These are phyloP conservation scores for Cladorrhinum samala DNA, from an alignment of 495 filamentous ascomycete genomes.

Conservation along the genomic window DNA sequence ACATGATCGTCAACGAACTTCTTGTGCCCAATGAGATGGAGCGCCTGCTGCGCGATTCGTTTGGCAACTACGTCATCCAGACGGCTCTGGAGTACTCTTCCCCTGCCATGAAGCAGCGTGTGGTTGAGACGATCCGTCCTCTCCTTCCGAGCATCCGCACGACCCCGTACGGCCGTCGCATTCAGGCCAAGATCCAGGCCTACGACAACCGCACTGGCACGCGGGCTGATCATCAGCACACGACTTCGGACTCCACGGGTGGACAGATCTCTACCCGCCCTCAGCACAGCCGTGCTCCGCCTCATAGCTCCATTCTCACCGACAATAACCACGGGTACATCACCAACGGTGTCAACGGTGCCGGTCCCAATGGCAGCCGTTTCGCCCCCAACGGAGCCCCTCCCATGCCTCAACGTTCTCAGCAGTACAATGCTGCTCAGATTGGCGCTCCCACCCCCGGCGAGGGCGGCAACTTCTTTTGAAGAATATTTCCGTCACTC, in stretches of 20 bases:
- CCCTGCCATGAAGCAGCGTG: constrained; percentile 56
- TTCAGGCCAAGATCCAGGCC: constrained; percentile 71
- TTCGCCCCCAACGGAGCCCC: constrained; percentile 6
- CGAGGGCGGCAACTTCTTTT: constrained; percentile 10
- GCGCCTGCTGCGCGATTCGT: constrained; percentile 80
- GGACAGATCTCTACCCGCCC: constrained; percentile 36
- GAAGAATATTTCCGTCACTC: constrained; percentile 23
- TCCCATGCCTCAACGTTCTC: constrained; percentile 17
- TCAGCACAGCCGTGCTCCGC: constrained; percentile 26
- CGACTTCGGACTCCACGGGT: constrained; percentile 34
- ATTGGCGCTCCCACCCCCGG: constrained; percentile 6
- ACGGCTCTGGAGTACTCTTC: constrained; percentile 87
- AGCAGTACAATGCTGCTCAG: constrained; percentile 22
- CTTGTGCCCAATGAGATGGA: constrained; percentile 69
- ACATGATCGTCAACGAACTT: constrained; percentile 80
- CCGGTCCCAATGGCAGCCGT: constrained; percentile 9
- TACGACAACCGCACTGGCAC: constrained; percentile 32
- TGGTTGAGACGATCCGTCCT: constrained; percentile 80
- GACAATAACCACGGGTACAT: constrained; percentile 20
- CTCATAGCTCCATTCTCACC: constrained; percentile 25
- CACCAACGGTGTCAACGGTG: constrained; percentile 25
- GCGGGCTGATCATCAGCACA: constrained; percentile 25
- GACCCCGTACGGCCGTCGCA: constrained; percentile 89
- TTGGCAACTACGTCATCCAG: constrained; percentile 96
- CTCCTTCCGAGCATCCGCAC: constrained; percentile 73